Evolutionary conservation across 495 filamentous ascomycete species (phyloP).

Genomic region (Aspergillus saccharolyticus): DNA sequence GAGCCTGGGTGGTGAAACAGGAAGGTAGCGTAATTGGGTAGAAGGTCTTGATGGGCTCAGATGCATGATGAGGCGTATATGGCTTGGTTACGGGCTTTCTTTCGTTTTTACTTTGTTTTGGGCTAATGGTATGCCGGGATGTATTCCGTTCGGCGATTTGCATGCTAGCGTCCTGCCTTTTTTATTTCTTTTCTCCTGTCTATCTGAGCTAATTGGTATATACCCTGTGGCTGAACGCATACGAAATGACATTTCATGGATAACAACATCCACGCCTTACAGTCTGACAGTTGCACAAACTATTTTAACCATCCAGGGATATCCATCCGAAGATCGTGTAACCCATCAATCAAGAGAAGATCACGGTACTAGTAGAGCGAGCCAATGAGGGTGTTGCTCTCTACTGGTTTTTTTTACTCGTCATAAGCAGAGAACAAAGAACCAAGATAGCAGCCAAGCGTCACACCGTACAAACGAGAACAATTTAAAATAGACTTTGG

Average conservation of each 20-base stretch:
- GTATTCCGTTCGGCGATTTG: neutral
- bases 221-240: conserved; percentile 2
- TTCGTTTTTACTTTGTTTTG: neutral
- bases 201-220: neutral
- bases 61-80: neutral
- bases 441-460: neutral
- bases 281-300: neutral
- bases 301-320: neutral
- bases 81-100: conserved; percentile 5
- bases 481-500: neutral
- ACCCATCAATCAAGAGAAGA: neutral
- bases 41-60: neutral
- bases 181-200: conserved; percentile 3
- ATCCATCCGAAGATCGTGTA: neutral
- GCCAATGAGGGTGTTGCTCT: neutral
- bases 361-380: neutral
- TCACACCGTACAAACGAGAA: neutral
- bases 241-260: neutral
- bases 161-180: neutral
- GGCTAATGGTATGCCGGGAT: neutral
- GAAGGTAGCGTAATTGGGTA: neutral
- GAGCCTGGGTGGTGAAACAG: neutral
- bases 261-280: neutral
- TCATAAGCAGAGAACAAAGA: neutral
- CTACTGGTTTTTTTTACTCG: neutral